phyloP scores from a whole-genome alignment of 1,284 basidiomycete species.

The Rhodotorula mucilaginosa region DNA sequence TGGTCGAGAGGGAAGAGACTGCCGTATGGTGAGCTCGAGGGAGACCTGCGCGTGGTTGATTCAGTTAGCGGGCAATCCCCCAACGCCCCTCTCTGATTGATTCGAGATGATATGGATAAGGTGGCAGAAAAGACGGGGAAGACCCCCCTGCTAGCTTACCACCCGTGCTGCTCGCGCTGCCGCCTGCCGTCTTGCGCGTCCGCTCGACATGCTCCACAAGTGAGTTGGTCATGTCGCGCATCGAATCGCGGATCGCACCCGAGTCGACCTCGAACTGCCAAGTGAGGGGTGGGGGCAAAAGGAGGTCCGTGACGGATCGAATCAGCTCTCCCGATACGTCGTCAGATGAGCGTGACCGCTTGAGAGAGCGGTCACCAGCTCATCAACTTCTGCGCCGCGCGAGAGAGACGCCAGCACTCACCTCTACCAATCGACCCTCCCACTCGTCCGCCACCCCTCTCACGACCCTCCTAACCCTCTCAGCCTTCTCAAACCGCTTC shows the following conservation, averaged over 20 bases:
- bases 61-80: neutral
- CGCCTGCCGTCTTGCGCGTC: conserved; percentile 15
- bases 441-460: conserved; percentile 52
- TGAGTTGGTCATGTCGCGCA: conserved; percentile 72
- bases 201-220: conserved; percentile 51
- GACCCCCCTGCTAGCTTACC: conserved; percentile 5
- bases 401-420: conserved; percentile 44
- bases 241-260: conserved; percentile 63
- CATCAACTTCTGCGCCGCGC: neutral
- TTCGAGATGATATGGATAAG: neutral
- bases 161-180: conserved; percentile 7
- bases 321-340: neutral
- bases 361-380: neutral
- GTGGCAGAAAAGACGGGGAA: neutral
- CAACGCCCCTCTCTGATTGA: neutral
- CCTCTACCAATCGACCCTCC: conserved; percentile 61
- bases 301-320: too few species aligned
- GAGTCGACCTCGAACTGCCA: conserved; percentile 63
- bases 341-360: neutral
- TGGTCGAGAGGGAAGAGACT: conserved; percentile 83
- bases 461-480: conserved; percentile 15
- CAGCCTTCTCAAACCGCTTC: conserved; percentile 4
- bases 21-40: conserved; percentile 73
- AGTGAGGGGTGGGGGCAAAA: neutral
- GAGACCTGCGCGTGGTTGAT: conserved; percentile 58